These are phyloP conservation scores for Podospora fimiseda DNA, from an alignment of 495 filamentous ascomycete species.

Conservation along the genomic window DNA sequence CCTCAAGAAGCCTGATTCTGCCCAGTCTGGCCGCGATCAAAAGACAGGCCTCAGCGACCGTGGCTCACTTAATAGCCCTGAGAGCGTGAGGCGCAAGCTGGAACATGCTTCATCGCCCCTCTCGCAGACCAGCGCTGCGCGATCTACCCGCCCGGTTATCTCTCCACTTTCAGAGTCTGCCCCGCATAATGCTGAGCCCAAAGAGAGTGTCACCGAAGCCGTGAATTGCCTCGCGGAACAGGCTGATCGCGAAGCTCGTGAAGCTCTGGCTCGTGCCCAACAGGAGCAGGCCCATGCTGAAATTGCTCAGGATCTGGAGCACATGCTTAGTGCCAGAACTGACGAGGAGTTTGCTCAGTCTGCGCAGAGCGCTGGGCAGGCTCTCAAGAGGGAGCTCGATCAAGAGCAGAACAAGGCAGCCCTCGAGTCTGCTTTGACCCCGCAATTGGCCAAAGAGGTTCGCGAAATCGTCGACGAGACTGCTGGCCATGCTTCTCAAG, in stretches of 20 bases:
- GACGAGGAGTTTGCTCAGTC: slow-evolving; percentile 41
- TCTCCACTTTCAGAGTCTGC: slow-evolving; percentile 16
- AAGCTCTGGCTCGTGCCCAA: slow-evolving; percentile 55
- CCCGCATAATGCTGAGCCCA: slow-evolving; percentile 12
- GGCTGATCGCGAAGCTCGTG: slow-evolving; percentile 62
- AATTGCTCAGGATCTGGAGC: slow-evolving; percentile 39
- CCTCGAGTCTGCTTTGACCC: slow-evolving; percentile 45
- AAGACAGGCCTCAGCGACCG: slow-evolving; percentile 35
- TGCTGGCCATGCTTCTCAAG: slow-evolving; percentile 35
- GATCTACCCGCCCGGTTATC: slow-evolving; percentile 1
- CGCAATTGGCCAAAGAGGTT: slow-evolving; percentile 48
- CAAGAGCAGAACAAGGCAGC: slow-evolving; percentile 47
- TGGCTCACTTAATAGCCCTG: slow-evolving; percentile 34
- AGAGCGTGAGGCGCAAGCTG: slow-evolving; percentile 38
- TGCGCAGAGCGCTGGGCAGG: slow-evolving; percentile 41
- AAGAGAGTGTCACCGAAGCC: slow-evolving; percentile 65
- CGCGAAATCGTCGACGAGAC: slow-evolving; percentile 55
- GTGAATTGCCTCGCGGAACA: slow-evolving; percentile 60
- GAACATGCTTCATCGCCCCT: slow-evolving; percentile 34
- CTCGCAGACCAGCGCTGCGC: slow-evolving; percentile 13
- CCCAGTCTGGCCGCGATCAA: slow-evolving; percentile 27
- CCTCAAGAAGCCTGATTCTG: slow-evolving; percentile 32
- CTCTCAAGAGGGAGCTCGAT: slow-evolving; percentile 51
- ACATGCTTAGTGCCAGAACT: slow-evolving; percentile 35
- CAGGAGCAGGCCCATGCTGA: slow-evolving; percentile 42